Evolutionary conservation across 2,329 filamentous ascomycete species (phyloP).

Genomic region (Calonectria hawksworthii): DNA sequence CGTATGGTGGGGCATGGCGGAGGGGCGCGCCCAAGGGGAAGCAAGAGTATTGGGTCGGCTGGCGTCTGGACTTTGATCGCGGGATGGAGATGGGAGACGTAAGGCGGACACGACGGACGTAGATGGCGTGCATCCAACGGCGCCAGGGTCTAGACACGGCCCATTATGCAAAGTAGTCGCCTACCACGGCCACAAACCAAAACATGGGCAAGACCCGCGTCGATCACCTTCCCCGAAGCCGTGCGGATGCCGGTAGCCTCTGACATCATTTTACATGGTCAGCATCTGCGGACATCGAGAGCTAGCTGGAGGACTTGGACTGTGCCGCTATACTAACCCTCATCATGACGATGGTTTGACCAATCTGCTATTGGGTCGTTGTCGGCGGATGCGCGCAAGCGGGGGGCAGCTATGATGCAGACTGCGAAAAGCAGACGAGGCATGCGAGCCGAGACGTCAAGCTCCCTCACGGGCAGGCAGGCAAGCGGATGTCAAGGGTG

Average conservation of each 20-base stretch:
- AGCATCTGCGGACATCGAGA: not conserved
- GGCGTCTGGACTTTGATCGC: not conserved
- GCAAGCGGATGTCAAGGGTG: not conserved
- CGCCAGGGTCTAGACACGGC: not conserved
- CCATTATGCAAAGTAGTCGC: constrained; percentile 10
- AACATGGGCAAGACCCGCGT: constrained; percentile 10
- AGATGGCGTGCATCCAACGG: constrained; percentile 20
- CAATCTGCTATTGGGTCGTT: not conserved
- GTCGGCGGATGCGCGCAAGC: not conserved
- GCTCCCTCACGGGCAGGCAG: not conserved
- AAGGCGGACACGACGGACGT: not conserved
- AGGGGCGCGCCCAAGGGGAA: constrained; percentile 12
- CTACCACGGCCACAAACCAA: not conserved
- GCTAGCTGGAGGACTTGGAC: not conserved
- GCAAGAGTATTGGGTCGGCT: not conserved
- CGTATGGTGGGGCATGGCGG: constrained; percentile 39
- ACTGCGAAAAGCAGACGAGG: not conserved
- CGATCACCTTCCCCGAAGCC: not conserved
- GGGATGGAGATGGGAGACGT: constrained; percentile 6
- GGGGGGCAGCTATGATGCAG: not conserved
- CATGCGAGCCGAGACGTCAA: not conserved
- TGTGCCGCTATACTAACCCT: not conserved
- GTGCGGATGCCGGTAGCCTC: not conserved
- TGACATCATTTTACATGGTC: constrained; percentile 36
- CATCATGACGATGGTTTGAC: not conserved